phyloP scores from a whole-genome alignment of 139 green algal species.

The Chlamydomonas incerta region DNA sequence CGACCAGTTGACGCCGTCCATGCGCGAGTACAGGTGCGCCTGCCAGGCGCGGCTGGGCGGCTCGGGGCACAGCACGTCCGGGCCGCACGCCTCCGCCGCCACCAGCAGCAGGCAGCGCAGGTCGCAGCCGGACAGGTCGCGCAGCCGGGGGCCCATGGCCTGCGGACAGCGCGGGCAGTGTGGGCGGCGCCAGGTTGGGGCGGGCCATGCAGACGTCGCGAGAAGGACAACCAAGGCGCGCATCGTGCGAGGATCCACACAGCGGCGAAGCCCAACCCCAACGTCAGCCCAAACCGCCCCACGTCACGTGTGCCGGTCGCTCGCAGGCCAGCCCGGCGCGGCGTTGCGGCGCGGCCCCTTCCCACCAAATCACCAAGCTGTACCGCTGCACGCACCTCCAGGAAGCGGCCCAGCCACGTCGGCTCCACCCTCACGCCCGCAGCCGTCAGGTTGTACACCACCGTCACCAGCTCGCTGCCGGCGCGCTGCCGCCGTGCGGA shows the following conservation, averaged over 20 bases:
- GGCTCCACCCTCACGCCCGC: neutral
- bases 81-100: neutral
- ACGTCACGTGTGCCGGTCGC: too few relatives aligned
- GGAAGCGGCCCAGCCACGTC: neutral
- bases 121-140: conserved; percentile 12
- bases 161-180: too few relatives aligned
- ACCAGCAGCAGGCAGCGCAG: conserved; percentile 18
- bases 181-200: too few relatives aligned
- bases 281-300: too few relatives aligned
- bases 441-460: conserved; percentile 13
- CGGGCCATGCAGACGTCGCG: too few relatives aligned
- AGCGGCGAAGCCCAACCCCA: too few relatives aligned
- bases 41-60: neutral
- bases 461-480: conserved; percentile 13
- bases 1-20: conserved; percentile 36
- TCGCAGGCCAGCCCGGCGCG: too few relatives aligned
- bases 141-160: conserved; percentile 7
- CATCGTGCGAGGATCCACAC: too few relatives aligned
- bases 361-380: too few relatives aligned
- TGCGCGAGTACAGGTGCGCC: conserved; percentile 16
- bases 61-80: neutral
- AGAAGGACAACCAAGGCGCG: too few relatives aligned
- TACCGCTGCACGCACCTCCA: neutral
- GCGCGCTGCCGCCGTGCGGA: neutral
- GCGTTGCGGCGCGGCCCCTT: too few relatives aligned